Evolutionary conservation across 345 rosid genomes (phyloP).

Genomic region (Camelina laxa): DNA sequence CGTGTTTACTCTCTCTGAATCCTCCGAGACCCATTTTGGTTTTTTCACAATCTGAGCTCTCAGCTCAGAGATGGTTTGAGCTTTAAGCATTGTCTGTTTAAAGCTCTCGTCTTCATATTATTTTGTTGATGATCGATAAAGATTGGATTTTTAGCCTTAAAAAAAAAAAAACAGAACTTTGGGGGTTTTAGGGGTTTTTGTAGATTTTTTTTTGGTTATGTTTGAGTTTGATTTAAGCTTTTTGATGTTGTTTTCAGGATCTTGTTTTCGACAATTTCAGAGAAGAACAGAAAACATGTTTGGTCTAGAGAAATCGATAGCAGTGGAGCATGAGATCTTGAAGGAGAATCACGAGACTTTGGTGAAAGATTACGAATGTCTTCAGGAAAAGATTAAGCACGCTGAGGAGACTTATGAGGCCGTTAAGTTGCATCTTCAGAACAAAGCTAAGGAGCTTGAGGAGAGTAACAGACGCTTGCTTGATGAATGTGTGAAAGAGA

Average conservation of each 20-base stretch:
- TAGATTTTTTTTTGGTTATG: neutral
- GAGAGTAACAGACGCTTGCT: neutral
- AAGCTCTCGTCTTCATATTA: neutral
- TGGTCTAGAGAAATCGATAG: neutral
- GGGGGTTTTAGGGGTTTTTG: neutral
- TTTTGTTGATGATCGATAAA: neutral
- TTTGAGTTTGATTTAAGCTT: neutral
- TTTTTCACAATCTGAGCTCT: neutral
- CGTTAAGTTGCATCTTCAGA: neutral
- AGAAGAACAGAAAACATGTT: slow-evolving; percentile 9
- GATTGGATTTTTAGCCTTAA: neutral
- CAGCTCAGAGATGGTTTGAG: neutral
- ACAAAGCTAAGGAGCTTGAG: neutral
- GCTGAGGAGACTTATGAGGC: slow-evolving; percentile 6
- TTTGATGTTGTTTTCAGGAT: slow-evolving; percentile 4
- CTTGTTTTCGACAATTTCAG: neutral
- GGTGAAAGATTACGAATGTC: neutral
- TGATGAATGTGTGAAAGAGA: slow-evolving; percentile 2
- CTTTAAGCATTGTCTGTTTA: neutral
- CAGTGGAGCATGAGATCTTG: neutral
- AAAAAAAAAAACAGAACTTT: neutral
- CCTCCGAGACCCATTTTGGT: neutral
- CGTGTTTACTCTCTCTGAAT: neutral
- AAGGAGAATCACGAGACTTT: slow-evolving; percentile 35
- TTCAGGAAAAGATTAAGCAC: neutral